Evolutionary conservation across 331 rosid genomes (phyloP), one percentile per base, ranked within the genome.

Genomic region (Phaseolus coccineus): DNA sequence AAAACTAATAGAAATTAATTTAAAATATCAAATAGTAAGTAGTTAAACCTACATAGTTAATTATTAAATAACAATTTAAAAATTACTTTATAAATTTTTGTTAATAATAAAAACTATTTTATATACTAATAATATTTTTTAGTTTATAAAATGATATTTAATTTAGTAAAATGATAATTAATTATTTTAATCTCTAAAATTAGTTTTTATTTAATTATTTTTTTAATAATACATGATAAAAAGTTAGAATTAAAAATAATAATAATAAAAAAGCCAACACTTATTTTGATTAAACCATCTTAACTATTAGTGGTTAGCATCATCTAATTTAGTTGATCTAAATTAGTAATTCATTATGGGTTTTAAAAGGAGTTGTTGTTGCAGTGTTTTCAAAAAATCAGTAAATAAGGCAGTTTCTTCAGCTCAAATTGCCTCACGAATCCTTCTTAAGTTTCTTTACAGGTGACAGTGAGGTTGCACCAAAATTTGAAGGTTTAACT

Each of bases 251-350:
- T 42, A 9, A 61, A 75, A 12, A 28, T 12, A 46, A 48, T n/a
- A 33, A 31, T 2, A 19, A 19, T 16, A 11, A 27, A 57, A 75
- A 48, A 12, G 80, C n/a, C 12, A 62, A 2, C 33, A 31, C 8
- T 40, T 24, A 10, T 27, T 75, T 75, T 61, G 61, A 27, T 75
- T 75, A 61, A 46, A 30, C 47, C 62, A 75, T 30, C 59, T n/a
- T 46, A 75, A 61, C 52, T 48, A 13, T 66, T 1, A 12, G 12
- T 24, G 65, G 77, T 35, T 35, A 59, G 12, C 74, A 13, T 25
- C n/a, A 15, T 14, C 37, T 25, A 77, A 35, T 31, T 4, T 10
- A 37, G 24, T 44, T 19, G 22, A 19, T 19, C 22, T 25, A 77
- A 35, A 46, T 4, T 10, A 37, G 24, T 44, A 16, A 65, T 37